These are phyloP conservation scores for Lyophyllum semitale DNA, from an alignment of 768 basidiomycete genomes.

Conservation along the genomic window DNA sequence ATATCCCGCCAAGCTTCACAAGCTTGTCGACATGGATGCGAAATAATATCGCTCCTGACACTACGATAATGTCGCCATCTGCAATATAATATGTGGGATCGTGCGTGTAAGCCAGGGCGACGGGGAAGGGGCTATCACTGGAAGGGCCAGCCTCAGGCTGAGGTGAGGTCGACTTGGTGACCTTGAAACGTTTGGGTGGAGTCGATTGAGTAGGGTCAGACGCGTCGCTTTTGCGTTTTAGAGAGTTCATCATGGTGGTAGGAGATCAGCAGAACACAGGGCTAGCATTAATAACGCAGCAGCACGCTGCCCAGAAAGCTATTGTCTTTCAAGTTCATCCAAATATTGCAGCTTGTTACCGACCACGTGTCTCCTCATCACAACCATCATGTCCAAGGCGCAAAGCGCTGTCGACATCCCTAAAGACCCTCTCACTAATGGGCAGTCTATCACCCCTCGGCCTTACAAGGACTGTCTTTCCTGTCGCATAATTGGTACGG, in stretches of 20 bases:
- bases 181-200: not conserved
- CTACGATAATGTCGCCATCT: conserved; percentile 24
- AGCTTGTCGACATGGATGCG: conserved; percentile 19
- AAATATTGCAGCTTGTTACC: no score
- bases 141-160: no score
- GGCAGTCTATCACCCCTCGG: not conserved
- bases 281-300: not conserved
- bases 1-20: conserved; percentile 13
- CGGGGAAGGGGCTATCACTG: no score
- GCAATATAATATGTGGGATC: conserved; percentile 21
- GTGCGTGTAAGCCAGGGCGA: conserved; percentile 3
- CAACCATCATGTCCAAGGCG: not conserved
- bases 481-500: conserved; percentile 70
- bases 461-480: conserved; percentile 58
- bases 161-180: not conserved
- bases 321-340: no score
- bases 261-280: no score
- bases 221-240: conserved; percentile 1
- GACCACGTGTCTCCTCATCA: not conserved
- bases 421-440: not conserved
- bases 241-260: not conserved
- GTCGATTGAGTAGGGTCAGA: not conserved
- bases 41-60: conserved; percentile 20
- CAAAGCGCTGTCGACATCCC: not conserved
- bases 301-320: not conserved